A percentile compares a stretch with the other conserved stretches of the same genome.
Conservation (phyloP, 495 filamentous ascomycete genomes). For the Aspergillus bridgeri region DNA sequence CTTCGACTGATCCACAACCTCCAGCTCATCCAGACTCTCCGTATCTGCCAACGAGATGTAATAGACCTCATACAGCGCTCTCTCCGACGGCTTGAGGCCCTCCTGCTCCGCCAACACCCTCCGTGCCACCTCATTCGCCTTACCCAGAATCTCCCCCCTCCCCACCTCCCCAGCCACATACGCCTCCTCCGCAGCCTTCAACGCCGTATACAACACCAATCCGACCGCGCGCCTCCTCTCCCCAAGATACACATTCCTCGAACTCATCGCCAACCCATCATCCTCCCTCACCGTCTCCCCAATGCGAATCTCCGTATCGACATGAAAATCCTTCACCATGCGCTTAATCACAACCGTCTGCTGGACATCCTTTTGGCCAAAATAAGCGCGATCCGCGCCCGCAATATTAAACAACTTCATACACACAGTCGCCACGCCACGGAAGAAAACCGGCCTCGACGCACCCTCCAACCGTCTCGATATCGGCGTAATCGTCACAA, state of each 20-base stretch:
- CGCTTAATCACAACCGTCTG: slow-evolving; percentile 87
- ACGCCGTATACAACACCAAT: slow-evolving; percentile 61
- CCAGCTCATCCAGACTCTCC: slow-evolving; percentile 73
- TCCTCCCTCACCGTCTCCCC: slow-evolving; percentile 70
- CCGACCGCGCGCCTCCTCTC: slow-evolving; percentile 66
- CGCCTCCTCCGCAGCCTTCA: slow-evolving; percentile 65
- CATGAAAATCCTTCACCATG: slow-evolving; percentile 82
- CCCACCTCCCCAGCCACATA: slow-evolving; percentile 56
- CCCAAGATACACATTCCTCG: slow-evolving; percentile 90
- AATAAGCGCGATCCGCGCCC: slow-evolving; percentile 83
- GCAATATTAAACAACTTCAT: slow-evolving; percentile 97
- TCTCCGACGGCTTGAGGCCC: slow-evolving; percentile 53
- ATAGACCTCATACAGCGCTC: slow-evolving; percentile 77
- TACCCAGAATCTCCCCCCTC: slow-evolving; percentile 63
- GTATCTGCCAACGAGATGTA: slow-evolving; percentile 88
- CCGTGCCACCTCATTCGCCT: slow-evolving; percentile 54
- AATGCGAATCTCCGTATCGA: slow-evolving; percentile 73
- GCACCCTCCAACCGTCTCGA: slow-evolving; percentile 76
- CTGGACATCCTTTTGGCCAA: slow-evolving; percentile 97
- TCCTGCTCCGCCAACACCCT: slow-evolving; percentile 57
- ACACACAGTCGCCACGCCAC: slow-evolving; percentile 93
- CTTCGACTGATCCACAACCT: slow-evolving; percentile 56
- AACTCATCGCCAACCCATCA: slow-evolving; percentile 91
- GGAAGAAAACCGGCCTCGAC: slow-evolving; percentile 90
- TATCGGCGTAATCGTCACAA: slow-evolving; percentile 89